These are phyloP conservation scores for Leccinum proximum DNA, from an alignment of 1,284 basidiomycete species.

Conservation along the genomic window DNA sequence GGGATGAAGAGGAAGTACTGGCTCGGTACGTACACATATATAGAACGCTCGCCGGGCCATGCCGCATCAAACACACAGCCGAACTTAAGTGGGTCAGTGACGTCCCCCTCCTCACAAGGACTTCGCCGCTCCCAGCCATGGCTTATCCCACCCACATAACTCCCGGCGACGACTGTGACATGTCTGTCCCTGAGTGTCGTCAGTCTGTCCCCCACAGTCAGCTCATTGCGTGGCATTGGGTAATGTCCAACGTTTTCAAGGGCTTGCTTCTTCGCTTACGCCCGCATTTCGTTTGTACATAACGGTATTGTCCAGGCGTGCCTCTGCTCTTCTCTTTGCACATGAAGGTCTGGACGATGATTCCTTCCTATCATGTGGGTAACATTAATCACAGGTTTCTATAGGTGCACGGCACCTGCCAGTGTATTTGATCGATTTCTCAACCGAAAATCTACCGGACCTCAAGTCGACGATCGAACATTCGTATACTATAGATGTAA, in stretches of 20 bases:
- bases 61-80: too few relatives aligned
- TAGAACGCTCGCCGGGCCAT: too few relatives aligned
- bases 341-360: conserved; percentile 61
- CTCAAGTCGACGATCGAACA: conserved; percentile 67
- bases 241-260: conserved; percentile 29
- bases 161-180: too few relatives aligned
- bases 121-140: too few relatives aligned
- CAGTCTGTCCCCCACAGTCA: conserved; percentile 36
- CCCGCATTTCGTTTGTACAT: conserved; percentile 8
- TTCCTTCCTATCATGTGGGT: neutral
- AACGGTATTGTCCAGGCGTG: conserved; percentile 49
- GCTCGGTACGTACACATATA: too few relatives aligned
- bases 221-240: conserved; percentile 86
- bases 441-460: conserved; percentile 65
- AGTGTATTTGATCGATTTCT: conserved; percentile 87
- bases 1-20: too few relatives aligned
- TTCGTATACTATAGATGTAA: conserved; percentile 78
- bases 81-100: too few relatives aligned
- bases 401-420: conserved; percentile 80
- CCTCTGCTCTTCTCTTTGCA: conserved; percentile 73
- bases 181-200: too few relatives aligned
- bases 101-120: too few relatives aligned
- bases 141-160: too few relatives aligned
- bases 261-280: conserved; percentile 13
- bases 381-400: conserved; percentile 9